Evolutionary conservation across 2,329 filamentous ascomycete genomes (phyloP), one percentile per base, ranked within the genome.

Genomic region (Davidsoniella virescens): DNA sequence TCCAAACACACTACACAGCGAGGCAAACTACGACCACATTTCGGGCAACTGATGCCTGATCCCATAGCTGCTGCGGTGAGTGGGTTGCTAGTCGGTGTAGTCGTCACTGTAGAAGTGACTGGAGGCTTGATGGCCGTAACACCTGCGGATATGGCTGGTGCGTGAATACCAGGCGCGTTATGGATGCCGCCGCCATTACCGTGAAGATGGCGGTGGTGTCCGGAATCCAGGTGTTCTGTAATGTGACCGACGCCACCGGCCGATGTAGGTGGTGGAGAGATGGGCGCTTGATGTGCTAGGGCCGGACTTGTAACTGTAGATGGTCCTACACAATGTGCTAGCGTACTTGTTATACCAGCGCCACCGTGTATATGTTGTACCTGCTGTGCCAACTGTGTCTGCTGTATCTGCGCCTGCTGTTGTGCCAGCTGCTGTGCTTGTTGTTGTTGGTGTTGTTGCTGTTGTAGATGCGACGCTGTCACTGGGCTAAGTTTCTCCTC

Each of bases 1-100:
- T 82, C 75, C 52, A 83, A 68, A 56, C 80, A 84, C 16, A 83
- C 74, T 18, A 80, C 76, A 58, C 80, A 84, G 1, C 80, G 72
- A 25, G 78, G 78, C 41, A 84, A 69, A 56, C 81, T 77, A 26
- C 78, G 71, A 36, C 78, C 78, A 61, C 80, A 84, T 61, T 72
- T 78, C 17, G 78, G 77, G 54, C 80, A 84, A 61, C 72, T 76
- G 51, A 82, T 71, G 9, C 79, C 79, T 2, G 73, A 70, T 55
- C 71, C 71, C 55, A 79, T 70, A 59, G 69, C 72, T 2, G 75
- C 73, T 8, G 71, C 67, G 46, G 73, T 72, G 43, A 80, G 67
- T n/a, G 73, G 73, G 57, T 78, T 78, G n/a, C 67, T 18, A 5
- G 10, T 44, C 26, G 26, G 26, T 12, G 26, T 33, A 8, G 10